These are phyloP conservation scores for Apophysomyces elegans DNA, from an alignment of 371 early-diverging fungal genomes.

Conservation along the genomic window DNA sequence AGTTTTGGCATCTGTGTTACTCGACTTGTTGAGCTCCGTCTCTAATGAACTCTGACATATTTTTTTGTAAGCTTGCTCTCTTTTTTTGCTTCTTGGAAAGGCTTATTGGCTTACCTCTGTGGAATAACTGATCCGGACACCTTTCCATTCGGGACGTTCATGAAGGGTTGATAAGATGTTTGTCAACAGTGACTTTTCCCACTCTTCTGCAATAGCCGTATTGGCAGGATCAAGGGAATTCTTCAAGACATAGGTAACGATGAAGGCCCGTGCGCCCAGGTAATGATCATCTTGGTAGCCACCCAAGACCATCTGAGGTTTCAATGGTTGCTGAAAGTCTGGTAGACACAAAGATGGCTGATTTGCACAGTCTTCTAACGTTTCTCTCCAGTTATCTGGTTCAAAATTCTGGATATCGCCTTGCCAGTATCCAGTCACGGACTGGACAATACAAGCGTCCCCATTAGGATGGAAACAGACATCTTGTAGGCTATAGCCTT, in stretches of 20 bases:
- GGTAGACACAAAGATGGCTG: constrained; percentile 69
- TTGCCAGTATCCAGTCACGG: constrained; percentile 78
- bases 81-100: no score
- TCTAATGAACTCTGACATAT: constrained; percentile 60
- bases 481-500: constrained; percentile 51
- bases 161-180: constrained; percentile 45
- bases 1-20: constrained; percentile 68
- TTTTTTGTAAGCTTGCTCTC: no score
- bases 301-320: constrained; percentile 73
- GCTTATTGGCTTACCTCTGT: constrained; percentile 55
- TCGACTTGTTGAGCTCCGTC: constrained; percentile 69
- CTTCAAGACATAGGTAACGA: constrained; percentile 69
- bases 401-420: constrained; percentile 58
- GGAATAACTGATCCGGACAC: constrained; percentile 66
- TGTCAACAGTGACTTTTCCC: constrained; percentile 62
- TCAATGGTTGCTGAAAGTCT: constrained; percentile 67
- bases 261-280: constrained; percentile 55
- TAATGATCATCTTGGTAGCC: constrained; percentile 59
- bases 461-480: constrained; percentile 76
- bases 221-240: constrained; percentile 58
- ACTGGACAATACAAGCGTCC: constrained; percentile 71
- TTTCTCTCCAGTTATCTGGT: constrained; percentile 45
- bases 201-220: constrained; percentile 56
- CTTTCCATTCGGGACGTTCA: constrained; percentile 51
- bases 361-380: constrained; percentile 53